A percentile compares a stretch with the other conserved stretches of the same genome.
These are phyloP conservation scores for Cnidoscolus chayamansa DNA, from an alignment of 441 rosid genomes.

Conservation along the genomic window DNA sequence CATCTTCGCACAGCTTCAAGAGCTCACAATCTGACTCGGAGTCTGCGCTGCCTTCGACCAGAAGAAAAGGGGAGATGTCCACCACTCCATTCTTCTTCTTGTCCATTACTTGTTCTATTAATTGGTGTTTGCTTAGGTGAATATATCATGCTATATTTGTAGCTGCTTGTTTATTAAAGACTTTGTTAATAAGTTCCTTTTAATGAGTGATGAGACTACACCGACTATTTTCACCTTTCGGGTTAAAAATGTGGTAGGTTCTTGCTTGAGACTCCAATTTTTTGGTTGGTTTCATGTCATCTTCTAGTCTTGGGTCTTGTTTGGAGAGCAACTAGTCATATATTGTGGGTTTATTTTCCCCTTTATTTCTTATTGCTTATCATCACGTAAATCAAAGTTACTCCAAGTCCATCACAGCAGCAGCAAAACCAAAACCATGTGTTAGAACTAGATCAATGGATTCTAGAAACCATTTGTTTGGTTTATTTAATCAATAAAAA, in stretches of 20 bases:
- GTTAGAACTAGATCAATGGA: background rate
- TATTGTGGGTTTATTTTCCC: background rate
- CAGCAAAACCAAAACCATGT: constrained; percentile 9
- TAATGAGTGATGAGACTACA: constrained; percentile 17
- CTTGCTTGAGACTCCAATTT: constrained; percentile 28
- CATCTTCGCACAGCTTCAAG: constrained; percentile 13
- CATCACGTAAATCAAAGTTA: constrained; percentile 8
- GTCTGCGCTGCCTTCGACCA: constrained; percentile 50
- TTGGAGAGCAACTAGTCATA: background rate
- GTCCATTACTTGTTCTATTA: constrained; percentile 2
- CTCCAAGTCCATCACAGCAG: constrained; percentile 10
- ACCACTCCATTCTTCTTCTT: constrained; percentile 17
- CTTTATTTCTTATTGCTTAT: background rate
- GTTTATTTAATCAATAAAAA: no score
- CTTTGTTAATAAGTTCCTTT: constrained; percentile 11
- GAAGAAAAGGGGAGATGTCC: constrained; percentile 44
- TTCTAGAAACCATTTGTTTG: constrained; percentile 22
- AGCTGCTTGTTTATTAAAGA: constrained; percentile 13
- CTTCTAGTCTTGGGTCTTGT: constrained; percentile 17
- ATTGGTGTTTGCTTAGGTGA: constrained; percentile 1
- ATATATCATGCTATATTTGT: constrained; percentile 5
- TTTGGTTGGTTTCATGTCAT: constrained; percentile 42
- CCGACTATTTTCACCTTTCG: constrained; percentile 15
- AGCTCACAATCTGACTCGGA: constrained; percentile 35
- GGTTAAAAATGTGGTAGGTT: constrained; percentile 24